phyloP scores from a whole-genome alignment of 2,329 filamentous ascomycete species.

The Zymoseptoria crescenta region DNA sequence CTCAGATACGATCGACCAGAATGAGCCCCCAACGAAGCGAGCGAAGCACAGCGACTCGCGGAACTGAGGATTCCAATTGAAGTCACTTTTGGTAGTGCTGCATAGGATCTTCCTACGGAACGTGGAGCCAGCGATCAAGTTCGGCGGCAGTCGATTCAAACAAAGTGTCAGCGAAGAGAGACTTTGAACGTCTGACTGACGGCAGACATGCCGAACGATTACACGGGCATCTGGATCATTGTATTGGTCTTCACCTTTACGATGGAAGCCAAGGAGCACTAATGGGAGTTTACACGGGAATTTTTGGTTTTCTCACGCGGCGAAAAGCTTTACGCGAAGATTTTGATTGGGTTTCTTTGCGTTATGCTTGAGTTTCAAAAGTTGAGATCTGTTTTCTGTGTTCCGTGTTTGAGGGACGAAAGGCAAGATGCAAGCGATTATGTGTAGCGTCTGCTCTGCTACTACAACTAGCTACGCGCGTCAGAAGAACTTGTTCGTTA shows the following conservation, averaged over 20 bases:
- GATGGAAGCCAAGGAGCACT: too few species aligned
- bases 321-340: too few species aligned
- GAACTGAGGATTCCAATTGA: not conserved
- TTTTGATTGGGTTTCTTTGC: too few species aligned
- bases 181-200: not conserved
- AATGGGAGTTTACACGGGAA: too few species aligned
- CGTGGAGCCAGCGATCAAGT: not conserved
- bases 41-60: not conserved
- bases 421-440: too few species aligned
- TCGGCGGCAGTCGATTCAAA: not conserved
- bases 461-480: too few species aligned
- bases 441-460: too few species aligned
- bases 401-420: too few species aligned
- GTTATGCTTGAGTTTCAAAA: too few species aligned
- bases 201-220: not conserved
- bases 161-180: not conserved
- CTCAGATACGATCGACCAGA: not conserved
- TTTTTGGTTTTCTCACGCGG: too few species aligned
- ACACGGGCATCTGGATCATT: not conserved
- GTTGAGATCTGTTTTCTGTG: too few species aligned
- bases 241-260: not conserved
- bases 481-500: too few species aligned
- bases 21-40: not conserved
- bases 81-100: not conserved
- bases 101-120: not conserved